Percentiles rank a stretch among this genome's conserved stretches.
phyloP scores from a whole-genome alignment of 768 basidiomycete genomes.

The Suillus variegatus region DNA sequence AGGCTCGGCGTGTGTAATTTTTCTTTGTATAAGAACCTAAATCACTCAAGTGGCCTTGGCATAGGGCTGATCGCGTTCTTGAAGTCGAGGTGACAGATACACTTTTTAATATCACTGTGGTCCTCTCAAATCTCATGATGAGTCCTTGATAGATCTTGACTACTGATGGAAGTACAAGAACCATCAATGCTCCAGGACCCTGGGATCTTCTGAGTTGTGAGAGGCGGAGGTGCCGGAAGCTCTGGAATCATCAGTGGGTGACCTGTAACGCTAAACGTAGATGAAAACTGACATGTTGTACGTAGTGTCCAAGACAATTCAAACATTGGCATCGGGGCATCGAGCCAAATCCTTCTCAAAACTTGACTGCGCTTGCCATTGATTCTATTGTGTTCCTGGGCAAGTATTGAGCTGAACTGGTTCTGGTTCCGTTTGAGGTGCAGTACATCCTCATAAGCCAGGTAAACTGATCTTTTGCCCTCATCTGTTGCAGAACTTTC shows the following conservation, averaged over 20 bases:
- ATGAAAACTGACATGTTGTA: neutral
- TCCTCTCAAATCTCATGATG: neutral
- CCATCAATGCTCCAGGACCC: slow-evolving; percentile 41
- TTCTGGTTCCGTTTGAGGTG: slow-evolving; percentile 5
- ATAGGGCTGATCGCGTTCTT: slow-evolving; percentile 46
- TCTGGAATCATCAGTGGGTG: slow-evolving; percentile 44
- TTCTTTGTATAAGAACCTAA: neutral
- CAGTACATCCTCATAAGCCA: slow-evolving; percentile 19
- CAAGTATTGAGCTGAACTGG: slow-evolving; percentile 20
- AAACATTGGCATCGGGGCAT: slow-evolving; percentile 13
- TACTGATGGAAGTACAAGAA: slow-evolving; percentile 39
- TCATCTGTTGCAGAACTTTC: slow-evolving; percentile 8
- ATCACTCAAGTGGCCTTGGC: slow-evolving; percentile 1
- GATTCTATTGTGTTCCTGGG: slow-evolving; percentile 20
- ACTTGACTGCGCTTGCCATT: slow-evolving; percentile 17
- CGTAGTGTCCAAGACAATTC: slow-evolving; percentile 13
- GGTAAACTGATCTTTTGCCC: neutral
- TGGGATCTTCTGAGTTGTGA: slow-evolving; percentile 56
- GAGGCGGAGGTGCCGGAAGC: slow-evolving; percentile 34
- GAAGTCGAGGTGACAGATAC: slow-evolving; percentile 34
- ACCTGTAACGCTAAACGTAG: neutral
- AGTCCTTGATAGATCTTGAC: slow-evolving; percentile 36
- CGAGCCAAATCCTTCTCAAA: slow-evolving; percentile 13
- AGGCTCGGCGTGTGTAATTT: slow-evolving; percentile 40
- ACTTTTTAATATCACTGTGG: neutral